These are phyloP conservation scores for Canariomyces notabilis DNA, from an alignment of 2,329 filamentous ascomycete species.

Conservation along the genomic window DNA sequence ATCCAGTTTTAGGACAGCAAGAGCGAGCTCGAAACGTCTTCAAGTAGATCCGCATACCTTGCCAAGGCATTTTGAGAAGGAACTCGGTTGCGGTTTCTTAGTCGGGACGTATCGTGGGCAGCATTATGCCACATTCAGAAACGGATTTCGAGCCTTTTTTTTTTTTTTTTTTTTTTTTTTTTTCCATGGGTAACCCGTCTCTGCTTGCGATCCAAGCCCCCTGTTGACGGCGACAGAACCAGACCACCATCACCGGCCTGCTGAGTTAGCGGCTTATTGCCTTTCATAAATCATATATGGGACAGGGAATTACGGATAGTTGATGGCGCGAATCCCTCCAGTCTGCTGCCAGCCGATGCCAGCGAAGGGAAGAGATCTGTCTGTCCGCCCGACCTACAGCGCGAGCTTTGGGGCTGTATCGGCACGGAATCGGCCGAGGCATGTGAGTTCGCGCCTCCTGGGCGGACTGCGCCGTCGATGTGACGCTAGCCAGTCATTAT, in stretches of 20 bases:
- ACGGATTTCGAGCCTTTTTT: neutral
- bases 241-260: constrained; percentile 18
- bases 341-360: constrained; percentile 12
- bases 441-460: constrained; percentile 9
- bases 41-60: neutral
- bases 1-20: too few relatives aligned
- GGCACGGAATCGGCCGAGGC: constrained; percentile 22
- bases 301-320: constrained; percentile 16
- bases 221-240: constrained; percentile 13
- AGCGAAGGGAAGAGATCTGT: constrained; percentile 16
- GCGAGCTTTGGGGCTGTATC: constrained; percentile 30
- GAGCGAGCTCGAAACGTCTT: constrained; percentile 16
- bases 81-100: constrained; percentile 14
- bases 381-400: constrained; percentile 29
- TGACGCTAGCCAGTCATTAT: too few relatives aligned
- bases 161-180: neutral
- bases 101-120: constrained; percentile 17
- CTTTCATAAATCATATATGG: constrained; percentile 20
- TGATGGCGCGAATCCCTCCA: constrained; percentile 26
- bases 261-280: constrained; percentile 14
- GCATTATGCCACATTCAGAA: constrained; percentile 17
- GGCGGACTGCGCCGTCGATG: neutral
- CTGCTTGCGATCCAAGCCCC: constrained; percentile 10
- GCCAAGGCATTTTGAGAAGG: constrained; percentile 10
- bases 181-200: constrained; percentile 9